These are phyloP conservation scores for Euphorbia tirucalli DNA, from an alignment of 345 rosid species.

Conservation along the genomic window DNA sequence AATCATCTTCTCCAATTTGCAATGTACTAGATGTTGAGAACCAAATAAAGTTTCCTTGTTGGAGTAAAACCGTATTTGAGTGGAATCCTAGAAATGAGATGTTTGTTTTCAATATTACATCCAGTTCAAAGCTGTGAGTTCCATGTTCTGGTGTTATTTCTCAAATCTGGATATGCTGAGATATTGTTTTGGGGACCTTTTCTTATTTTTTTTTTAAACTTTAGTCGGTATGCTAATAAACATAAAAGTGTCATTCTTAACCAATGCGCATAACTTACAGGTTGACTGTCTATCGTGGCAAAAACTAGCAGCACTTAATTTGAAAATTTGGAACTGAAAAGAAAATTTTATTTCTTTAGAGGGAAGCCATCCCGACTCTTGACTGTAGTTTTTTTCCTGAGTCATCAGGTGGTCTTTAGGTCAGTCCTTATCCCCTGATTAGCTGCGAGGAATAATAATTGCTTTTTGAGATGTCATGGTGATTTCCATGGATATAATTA, in stretches of 20 bases:
- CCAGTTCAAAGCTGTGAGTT: background rate
- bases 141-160: background rate
- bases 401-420: background rate
- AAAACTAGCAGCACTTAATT: background rate
- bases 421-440: background rate
- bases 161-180: no score
- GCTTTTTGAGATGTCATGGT: background rate
- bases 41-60: conserved; percentile 1
- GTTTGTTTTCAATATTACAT: conserved; percentile 7
- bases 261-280: background rate
- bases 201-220: background rate
- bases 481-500: no score
- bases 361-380: no score
- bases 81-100: conserved; percentile 9
- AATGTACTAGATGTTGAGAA: background rate
- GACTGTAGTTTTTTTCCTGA: background rate
- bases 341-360: background rate
- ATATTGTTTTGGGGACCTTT: background rate
- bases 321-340: background rate
- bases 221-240: background rate
- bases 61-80: background rate
- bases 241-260: background rate
- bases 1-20: conserved; percentile 1
- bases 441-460: background rate
- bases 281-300: background rate